A percentile compares a stretch with the other conserved stretches of the same genome.
phyloP scores from a whole-genome alignment of 2,329 filamentous ascomycete species.

The Zasmidium cellare region DNA sequence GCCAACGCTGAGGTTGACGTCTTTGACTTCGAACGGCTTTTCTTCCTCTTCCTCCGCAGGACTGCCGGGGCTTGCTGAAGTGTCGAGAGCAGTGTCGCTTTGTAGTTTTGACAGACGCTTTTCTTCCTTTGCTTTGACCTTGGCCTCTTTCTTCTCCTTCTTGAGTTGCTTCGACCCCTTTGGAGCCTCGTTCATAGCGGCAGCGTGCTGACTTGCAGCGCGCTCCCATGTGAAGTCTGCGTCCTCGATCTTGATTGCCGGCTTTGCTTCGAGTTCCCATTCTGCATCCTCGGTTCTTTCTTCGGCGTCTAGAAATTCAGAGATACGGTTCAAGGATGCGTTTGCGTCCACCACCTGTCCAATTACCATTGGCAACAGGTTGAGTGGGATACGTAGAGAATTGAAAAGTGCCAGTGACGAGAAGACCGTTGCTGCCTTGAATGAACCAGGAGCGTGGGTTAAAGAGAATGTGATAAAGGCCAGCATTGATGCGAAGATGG shows the following conservation, averaged over 20 bases:
- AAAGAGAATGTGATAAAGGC: conserved; percentile 79
- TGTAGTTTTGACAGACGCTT: conserved; percentile 34
- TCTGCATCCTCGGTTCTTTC: conserved; percentile 73
- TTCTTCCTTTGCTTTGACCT: conserved; percentile 43
- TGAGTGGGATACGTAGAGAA: conserved; percentile 82
- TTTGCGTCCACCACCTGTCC: conserved; percentile 88
- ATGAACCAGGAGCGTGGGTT: conserved; percentile 51
- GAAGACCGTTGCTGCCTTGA: conserved; percentile 79
- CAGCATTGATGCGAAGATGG: conserved; percentile 93
- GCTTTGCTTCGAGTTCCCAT: conserved; percentile 53
- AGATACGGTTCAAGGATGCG: conserved; percentile 78
- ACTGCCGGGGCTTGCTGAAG: conserved; percentile 20
- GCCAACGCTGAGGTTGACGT: conserved; percentile 66
- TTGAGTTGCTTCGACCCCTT: conserved; percentile 40
- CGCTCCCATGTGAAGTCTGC: conserved; percentile 88
- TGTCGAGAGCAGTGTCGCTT: conserved; percentile 22
- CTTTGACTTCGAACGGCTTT: conserved; percentile 71
- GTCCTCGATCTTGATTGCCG: conserved; percentile 66
- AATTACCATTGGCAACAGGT: conserved; percentile 82
- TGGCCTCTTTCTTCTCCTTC: conserved; percentile 45
- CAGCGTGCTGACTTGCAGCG: conserved; percentile 54
- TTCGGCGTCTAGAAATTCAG: conserved; percentile 84
- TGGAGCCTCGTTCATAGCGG: conserved; percentile 33
- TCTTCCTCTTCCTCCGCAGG: conserved; percentile 55
- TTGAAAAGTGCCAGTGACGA: conserved; percentile 95